phyloP scores from a whole-genome alignment of 768 basidiomycete genomes.

The Hericium coralloides region DNA sequence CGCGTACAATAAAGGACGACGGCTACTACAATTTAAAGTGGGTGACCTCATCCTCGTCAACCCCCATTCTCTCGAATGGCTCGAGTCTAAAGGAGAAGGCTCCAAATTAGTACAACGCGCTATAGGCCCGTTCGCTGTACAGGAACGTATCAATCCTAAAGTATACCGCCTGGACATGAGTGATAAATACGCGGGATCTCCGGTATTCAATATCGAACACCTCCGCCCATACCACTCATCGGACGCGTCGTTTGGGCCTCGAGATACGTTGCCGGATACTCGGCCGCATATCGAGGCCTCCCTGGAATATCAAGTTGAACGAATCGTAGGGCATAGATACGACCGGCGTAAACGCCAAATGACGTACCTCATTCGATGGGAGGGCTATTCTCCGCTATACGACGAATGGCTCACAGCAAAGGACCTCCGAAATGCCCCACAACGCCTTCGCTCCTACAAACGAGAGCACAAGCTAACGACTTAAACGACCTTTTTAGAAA shows the following conservation, averaged over 20 bases:
- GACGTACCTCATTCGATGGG: constrained; percentile 10
- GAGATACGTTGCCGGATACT: background rate
- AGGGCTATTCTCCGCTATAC: constrained; percentile 6
- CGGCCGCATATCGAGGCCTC: background rate
- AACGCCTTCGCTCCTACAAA: background rate
- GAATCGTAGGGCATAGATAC: background rate
- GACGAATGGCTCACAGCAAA: constrained; percentile 10
- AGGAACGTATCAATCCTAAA: constrained; percentile 15
- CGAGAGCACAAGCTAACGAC: no score
- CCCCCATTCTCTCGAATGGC: constrained; percentile 13
- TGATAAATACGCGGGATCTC: constrained; percentile 14
- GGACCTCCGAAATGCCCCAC: background rate
- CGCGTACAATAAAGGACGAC: constrained; percentile 12
- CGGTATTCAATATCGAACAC: constrained; percentile 18
- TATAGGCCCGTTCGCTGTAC: constrained; percentile 18
- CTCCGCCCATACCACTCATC: constrained; percentile 15
- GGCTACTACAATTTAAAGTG: constrained; percentile 10
- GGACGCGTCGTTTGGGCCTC: constrained; percentile 8
- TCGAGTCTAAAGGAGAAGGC: constrained; percentile 15
- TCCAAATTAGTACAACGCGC: constrained; percentile 14
- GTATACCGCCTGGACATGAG: constrained; percentile 15
- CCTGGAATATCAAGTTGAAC: constrained; percentile 4
- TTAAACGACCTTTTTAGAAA: no score
- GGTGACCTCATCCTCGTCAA: constrained; percentile 18
- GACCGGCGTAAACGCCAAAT: background rate